phyloP scores from a whole-genome alignment of 176 grass and related monocot species.

The Cocos nucifera region DNA sequence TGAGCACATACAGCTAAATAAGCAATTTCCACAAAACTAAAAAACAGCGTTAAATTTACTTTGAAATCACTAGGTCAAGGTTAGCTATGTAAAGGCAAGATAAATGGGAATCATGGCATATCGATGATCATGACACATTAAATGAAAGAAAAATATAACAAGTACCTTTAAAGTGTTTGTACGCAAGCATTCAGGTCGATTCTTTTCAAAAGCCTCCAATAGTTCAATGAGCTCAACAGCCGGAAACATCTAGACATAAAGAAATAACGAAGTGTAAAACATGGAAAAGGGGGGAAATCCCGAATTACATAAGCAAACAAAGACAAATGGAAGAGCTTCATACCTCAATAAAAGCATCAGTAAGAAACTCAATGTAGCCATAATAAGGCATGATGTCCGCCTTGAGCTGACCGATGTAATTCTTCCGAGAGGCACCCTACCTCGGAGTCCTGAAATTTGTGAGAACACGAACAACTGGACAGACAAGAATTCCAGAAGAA shows the following conservation, averaged over 20 bases:
- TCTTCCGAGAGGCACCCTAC: slow-evolving; percentile 71
- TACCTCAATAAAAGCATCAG: slow-evolving; percentile 78
- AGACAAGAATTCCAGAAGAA: slow-evolving; percentile 22
- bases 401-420: slow-evolving; percentile 80
- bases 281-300: background rate
- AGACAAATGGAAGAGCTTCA: background rate
- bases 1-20: background rate
- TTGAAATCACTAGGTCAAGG: no score
- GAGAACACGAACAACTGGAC: slow-evolving; percentile 84
- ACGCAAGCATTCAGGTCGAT: slow-evolving; percentile 72
- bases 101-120: no score
- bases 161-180: slow-evolving; percentile 93
- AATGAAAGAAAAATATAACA: background rate
- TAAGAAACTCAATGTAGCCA: slow-evolving; percentile 90
- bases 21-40: background rate
- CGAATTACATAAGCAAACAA: no score
- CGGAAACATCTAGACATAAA: slow-evolving; percentile 63
- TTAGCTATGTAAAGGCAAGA: no score
- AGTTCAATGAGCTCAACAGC: slow-evolving; percentile 86
- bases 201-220: slow-evolving; percentile 90
- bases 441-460: slow-evolving; percentile 80
- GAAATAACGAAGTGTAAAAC: background rate
- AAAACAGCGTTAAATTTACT: background rate
- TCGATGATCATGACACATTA: no score
- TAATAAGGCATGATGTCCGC: slow-evolving; percentile 83